These are phyloP conservation scores for Cercospora zeina DNA, from an alignment of 2,329 filamentous ascomycete genomes.

Conservation along the genomic window DNA sequence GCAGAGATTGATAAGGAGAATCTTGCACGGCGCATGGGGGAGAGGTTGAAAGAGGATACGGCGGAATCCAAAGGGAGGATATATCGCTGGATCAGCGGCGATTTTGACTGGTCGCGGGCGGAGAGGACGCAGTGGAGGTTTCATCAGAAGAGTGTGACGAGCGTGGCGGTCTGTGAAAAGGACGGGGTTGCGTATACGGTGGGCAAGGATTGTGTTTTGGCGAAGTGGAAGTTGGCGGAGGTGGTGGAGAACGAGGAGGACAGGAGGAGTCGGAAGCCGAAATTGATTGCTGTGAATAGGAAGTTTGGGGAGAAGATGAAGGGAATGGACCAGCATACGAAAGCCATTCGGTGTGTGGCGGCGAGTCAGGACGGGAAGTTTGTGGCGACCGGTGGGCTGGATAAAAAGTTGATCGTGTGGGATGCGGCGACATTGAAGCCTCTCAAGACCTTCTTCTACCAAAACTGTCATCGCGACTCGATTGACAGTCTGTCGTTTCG, in stretches of 20 bases:
- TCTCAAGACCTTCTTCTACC: conserved; percentile 82
- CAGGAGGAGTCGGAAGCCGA: conserved; percentile 51
- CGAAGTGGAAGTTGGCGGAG: conserved; percentile 80
- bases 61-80: conserved; percentile 87
- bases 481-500: conserved; percentile 84
- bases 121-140: conserved; percentile 72
- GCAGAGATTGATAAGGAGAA: conserved; percentile 90
- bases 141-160: conserved; percentile 75
- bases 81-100: conserved; percentile 74
- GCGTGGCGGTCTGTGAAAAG: conserved; percentile 66
- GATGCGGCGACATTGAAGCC: conserved; percentile 76
- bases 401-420: conserved; percentile 84
- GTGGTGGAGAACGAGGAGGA: conserved; percentile 19
- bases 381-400: conserved; percentile 84
- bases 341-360: conserved; percentile 77
- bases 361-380: conserved; percentile 87
- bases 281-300: conserved; percentile 59
- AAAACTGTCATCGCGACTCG: conserved; percentile 87
- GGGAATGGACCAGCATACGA: conserved; percentile 64
- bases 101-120: conserved; percentile 68
- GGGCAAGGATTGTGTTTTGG: conserved; percentile 77
- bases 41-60: conserved; percentile 86
- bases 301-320: conserved; percentile 63
- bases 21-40: conserved; percentile 63
- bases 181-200: conserved; percentile 83